phyloP scores from a whole-genome alignment of 106 monocot genomes.

The Acanthochlamys bracteata region DNA sequence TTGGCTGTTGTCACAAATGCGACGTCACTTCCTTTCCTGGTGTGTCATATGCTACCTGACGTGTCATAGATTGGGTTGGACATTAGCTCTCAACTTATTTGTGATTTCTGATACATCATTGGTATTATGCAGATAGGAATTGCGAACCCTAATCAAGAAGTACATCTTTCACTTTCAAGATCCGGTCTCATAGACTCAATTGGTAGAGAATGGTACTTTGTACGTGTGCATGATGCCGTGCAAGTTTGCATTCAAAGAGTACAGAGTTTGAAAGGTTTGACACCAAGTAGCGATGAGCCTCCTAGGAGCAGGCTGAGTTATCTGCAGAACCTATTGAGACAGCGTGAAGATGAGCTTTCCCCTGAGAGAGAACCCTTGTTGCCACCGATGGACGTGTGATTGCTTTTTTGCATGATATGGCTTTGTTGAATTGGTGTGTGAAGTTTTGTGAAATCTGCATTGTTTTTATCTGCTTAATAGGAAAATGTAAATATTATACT shows the following conservation, averaged over 20 bases:
- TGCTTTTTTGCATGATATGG: neutral
- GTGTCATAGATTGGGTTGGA: too few relatives aligned
- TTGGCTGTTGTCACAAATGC: neutral
- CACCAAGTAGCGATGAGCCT: slow-evolving; percentile 2
- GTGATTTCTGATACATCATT: neutral
- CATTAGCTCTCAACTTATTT: too few relatives aligned
- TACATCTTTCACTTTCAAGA: slow-evolving; percentile 55
- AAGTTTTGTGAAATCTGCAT: too few relatives aligned
- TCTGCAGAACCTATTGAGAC: slow-evolving; percentile 34
- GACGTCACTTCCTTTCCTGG: neutral
- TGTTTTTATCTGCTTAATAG: too few relatives aligned
- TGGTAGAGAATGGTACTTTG: slow-evolving; percentile 88
- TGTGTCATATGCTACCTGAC: neutral
- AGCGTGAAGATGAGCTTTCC: slow-evolving; percentile 9
- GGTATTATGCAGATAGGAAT: slow-evolving; percentile 58
- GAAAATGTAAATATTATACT: too few relatives aligned
- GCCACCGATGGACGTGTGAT: slow-evolving; percentile 4
- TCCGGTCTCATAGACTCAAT: slow-evolving; percentile 68
- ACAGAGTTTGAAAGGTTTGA: slow-evolving; percentile 19
- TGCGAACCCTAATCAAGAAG: slow-evolving; percentile 82
- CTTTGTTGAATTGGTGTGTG: neutral
- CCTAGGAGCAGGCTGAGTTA: slow-evolving; percentile 13
- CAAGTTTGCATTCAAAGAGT: slow-evolving; percentile 86
- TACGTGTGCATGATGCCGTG: slow-evolving; percentile 90
- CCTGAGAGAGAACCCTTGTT: slow-evolving; percentile 28